Evolutionary conservation across 2,329 filamentous ascomycete species (phyloP).

Genomic region (Clarireedia monteithiana): DNA sequence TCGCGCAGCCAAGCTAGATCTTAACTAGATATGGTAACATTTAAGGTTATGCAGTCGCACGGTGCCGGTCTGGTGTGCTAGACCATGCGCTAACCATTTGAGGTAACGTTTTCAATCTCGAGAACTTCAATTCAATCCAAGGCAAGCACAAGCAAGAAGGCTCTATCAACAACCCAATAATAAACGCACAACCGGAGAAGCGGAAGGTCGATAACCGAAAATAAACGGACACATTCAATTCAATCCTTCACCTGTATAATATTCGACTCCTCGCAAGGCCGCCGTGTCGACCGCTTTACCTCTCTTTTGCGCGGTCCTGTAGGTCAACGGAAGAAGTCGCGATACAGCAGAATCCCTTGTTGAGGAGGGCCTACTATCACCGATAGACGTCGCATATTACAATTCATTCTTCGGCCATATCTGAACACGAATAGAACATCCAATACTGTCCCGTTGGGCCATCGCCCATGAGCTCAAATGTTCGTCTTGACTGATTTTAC

Average conservation of each 20-base stretch:
- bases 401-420: not conserved
- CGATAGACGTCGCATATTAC: not conserved
- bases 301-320: too few relatives aligned
- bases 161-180: not conserved
- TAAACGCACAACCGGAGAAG: not conserved
- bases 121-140: not conserved
- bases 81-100: not conserved
- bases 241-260: too few relatives aligned
- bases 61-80: too few relatives aligned
- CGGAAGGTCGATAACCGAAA: too few relatives aligned
- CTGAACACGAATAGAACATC: not conserved
- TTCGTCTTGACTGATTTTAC: slow-evolving; percentile 10
- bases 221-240: too few relatives aligned
- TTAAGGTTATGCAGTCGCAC: too few relatives aligned
- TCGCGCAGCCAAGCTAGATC: not conserved
- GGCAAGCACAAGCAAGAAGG: not conserved
- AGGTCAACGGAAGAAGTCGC: too few relatives aligned
- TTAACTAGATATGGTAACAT: too few relatives aligned
- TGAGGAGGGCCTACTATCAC: not conserved
- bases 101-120: not conserved
- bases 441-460: slow-evolving; percentile 11
- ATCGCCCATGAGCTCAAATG: slow-evolving; percentile 28
- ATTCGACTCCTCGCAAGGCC: too few relatives aligned
- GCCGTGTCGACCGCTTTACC: too few relatives aligned
- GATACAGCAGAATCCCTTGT: not conserved